These are phyloP conservation scores for Cordyceps javanica DNA, from an alignment of 2,329 filamentous ascomycete genomes.

Conservation along the genomic window DNA sequence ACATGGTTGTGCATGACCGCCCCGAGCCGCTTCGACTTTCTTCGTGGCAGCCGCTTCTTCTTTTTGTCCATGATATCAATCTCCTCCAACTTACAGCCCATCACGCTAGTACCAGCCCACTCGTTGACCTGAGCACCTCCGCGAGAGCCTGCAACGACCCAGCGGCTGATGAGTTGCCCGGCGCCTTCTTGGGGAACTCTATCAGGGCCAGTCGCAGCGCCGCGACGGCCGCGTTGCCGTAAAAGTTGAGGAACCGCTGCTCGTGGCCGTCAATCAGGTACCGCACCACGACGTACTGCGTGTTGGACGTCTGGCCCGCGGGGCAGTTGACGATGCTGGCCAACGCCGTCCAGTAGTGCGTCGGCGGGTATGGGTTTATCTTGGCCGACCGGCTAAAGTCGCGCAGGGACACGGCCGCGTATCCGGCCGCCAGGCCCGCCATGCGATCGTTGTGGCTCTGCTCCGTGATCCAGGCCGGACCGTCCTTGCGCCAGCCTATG, in stretches of 20 bases:
- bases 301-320: constrained; percentile 59
- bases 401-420: constrained; percentile 72
- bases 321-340: constrained; percentile 73
- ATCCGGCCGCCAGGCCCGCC: constrained; percentile 78
- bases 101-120: constrained; percentile 41
- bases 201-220: constrained; percentile 65
- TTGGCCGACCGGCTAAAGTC: constrained; percentile 68
- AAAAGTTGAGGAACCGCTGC: constrained; percentile 71
- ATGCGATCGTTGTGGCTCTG: constrained; percentile 76
- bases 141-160: constrained; percentile 48
- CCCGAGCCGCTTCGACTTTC: neutral
- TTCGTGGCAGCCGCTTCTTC: neutral
- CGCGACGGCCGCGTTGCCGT: constrained; percentile 68
- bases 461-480: constrained; percentile 55
- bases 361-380: constrained; percentile 69
- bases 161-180: constrained; percentile 41
- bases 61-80: no score
- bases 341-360: constrained; percentile 76
- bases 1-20: neutral
- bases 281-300: constrained; percentile 64
- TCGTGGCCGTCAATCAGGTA: constrained; percentile 69
- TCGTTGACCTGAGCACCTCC: constrained; percentile 44
- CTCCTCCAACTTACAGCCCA: no score
- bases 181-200: constrained; percentile 59
- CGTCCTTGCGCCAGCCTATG: constrained; percentile 68